Evolutionary conservation across 108 stramenopile species (phyloP), one percentile per base, ranked within the genome.

Genomic region (Pseudonitzschia multiseries): DNA sequence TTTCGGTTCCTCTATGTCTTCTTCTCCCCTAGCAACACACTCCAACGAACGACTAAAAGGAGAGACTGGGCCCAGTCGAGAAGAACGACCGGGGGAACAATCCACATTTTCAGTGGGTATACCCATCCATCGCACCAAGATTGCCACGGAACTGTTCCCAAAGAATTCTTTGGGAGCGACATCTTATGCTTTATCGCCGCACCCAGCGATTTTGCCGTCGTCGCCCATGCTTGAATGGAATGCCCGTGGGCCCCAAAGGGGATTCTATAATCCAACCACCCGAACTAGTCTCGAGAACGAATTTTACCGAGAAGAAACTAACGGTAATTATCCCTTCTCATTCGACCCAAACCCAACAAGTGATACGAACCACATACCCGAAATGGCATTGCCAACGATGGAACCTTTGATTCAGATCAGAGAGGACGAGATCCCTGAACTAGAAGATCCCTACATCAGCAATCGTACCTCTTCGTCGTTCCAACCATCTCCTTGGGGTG

Each of bases 1-100:
- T 46, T 75, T 69, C 18, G 66, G 66, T 62, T 40, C 61, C 14
- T 31, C 61, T 24, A 3, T n/a, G 26, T 18, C 46, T 18, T 48
- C 46, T 14, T 18, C 46, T 48, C 18, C 12, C 46, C 46, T 10
- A 48, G 13, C 4, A 48, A 48, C 18, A 48, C 17, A 14, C 4
- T 5, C 46, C 14, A 48, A 48, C 46, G 46, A 18, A 48, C 8
- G 1, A 18, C 1, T 14, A 14, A 48, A 48, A 48, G 46, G 18
- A 48, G 24, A 22, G n/a, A 48, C 36, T 4, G 53, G 53, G 24
- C 53, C 3, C 27, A 59, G 57, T 4, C 57, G 29, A 0, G 61
- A 41, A 62, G 20, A 29, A 33, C 10, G 0, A 33, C 8, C 3
- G 0, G 6, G 17, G 0, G 17, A 21, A 33, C 32, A 62, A 8